Conservation (phyloP, 2,329 filamentous ascomycete species). For the Aspergillus fumigatiaffinis region DNA sequence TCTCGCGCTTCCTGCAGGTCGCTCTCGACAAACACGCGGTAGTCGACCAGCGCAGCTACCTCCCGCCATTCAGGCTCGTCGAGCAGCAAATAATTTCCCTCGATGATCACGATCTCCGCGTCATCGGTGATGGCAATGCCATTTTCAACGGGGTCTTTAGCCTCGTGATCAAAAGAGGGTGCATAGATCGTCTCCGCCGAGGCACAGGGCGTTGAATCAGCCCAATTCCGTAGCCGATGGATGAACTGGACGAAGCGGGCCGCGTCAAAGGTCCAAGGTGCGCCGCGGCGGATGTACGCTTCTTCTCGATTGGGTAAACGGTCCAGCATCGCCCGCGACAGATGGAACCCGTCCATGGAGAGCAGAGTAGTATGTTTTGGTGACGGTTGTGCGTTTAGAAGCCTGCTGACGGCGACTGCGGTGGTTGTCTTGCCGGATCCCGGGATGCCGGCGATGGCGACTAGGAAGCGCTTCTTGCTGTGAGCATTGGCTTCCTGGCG, state of each 20-base stretch:
- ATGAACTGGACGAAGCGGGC: conserved; percentile 27
- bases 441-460: conserved; percentile 30
- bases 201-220: conserved; percentile 14
- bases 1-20: conserved; percentile 33
- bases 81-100: conserved; percentile 26
- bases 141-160: conserved; percentile 32
- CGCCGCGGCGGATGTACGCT: conserved; percentile 34
- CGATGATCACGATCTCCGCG: conserved; percentile 18
- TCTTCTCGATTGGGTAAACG: conserved; percentile 29
- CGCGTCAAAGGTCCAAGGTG: conserved; percentile 38
- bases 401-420: conserved; percentile 24
- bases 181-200: conserved; percentile 19
- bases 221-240: conserved; percentile 20
- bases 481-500: conserved; percentile 13
- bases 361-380: conserved; percentile 17
- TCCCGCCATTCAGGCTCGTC: conserved; percentile 29
- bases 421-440: conserved; percentile 36
- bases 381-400: conserved; percentile 16
- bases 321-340: conserved; percentile 26
- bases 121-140: conserved; percentile 23
- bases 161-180: conserved; percentile 34
- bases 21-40: conserved; percentile 41
- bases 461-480: conserved; percentile 17
- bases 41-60: conserved; percentile 36
- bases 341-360: conserved; percentile 40